Conservation (phyloP, 495 filamentous ascomycete genomes). For the Chaetomium cochliodes region DNA sequence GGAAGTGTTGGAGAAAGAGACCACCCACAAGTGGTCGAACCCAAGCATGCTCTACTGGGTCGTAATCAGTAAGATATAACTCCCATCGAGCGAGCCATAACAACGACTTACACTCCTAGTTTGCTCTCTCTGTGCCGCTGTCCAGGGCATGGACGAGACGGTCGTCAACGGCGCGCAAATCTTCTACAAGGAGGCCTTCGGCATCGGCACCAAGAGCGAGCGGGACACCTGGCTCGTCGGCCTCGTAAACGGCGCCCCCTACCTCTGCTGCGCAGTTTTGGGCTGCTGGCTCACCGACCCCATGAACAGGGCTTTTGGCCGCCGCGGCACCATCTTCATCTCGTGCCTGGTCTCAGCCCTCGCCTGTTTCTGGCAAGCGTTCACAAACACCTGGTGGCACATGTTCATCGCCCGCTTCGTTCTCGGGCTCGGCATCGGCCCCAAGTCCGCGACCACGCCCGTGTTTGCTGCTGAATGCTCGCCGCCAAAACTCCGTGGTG, state of each 20-base stretch:
- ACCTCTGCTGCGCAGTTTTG: slow-evolving; percentile 49
- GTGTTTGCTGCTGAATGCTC: slow-evolving; percentile 75
- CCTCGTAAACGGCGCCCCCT: slow-evolving; percentile 52
- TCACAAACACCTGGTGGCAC: slow-evolving; percentile 62
- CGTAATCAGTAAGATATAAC: slow-evolving; percentile 50
- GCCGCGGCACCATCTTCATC: slow-evolving; percentile 66
- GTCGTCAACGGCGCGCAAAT: slow-evolving; percentile 74
- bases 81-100: not conserved
- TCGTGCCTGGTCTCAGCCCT: slow-evolving; percentile 60
- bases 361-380: slow-evolving; percentile 62
- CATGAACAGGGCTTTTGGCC: slow-evolving; percentile 63
- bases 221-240: slow-evolving; percentile 53
- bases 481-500: slow-evolving; percentile 71
- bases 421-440: slow-evolving; percentile 71
- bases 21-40: slow-evolving; percentile 70
- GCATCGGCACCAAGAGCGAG: slow-evolving; percentile 48
- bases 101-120: slow-evolving; percentile 1
- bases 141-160: slow-evolving; percentile 72
- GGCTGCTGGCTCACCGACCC: slow-evolving; percentile 72
- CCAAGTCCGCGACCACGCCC: slow-evolving; percentile 61
- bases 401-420: slow-evolving; percentile 62
- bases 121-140: slow-evolving; percentile 71
- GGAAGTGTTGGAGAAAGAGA: slow-evolving; percentile 59
- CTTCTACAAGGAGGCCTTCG: slow-evolving; percentile 54
- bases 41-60: slow-evolving; percentile 66